A percentile compares a stretch with the other conserved stretches of the same genome.
Evolutionary conservation across 495 filamentous ascomycete genomes (phyloP).

Genomic region (Penicillium fimorum): DNA sequence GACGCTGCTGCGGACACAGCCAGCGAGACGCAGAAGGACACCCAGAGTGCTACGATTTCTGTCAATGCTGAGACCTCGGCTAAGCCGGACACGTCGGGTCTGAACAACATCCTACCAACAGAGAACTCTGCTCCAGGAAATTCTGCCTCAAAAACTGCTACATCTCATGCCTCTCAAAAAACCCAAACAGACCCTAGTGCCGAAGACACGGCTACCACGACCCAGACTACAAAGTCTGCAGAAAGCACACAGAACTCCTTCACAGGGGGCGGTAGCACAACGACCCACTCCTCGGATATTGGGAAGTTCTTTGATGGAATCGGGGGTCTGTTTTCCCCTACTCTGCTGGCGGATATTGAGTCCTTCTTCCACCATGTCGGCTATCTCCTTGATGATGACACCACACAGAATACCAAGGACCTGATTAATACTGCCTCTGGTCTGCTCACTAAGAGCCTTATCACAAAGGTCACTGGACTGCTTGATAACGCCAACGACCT

Average conservation of each 20-base stretch:
- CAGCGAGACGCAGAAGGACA: not conserved
- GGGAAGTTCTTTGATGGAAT: constrained; percentile 40
- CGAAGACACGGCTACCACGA: constrained; percentile 1
- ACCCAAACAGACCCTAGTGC: not conserved
- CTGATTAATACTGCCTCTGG: constrained; percentile 30
- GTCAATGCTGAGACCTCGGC: not conserved
- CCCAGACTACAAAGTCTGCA: not conserved
- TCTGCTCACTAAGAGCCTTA: constrained; percentile 15
- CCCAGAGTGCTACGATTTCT: not conserved
- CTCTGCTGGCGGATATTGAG: constrained; percentile 40
- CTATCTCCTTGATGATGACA: constrained; percentile 43
- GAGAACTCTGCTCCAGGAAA: not conserved
- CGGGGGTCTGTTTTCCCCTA: constrained; percentile 41
- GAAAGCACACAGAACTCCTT: not conserved
- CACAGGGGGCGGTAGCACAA: not conserved
- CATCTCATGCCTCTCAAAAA: not conserved
- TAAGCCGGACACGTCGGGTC: not conserved
- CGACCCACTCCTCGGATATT: constrained; percentile 29
- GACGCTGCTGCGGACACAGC: not conserved
- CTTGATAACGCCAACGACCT: too few species aligned
- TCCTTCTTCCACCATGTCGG: constrained; percentile 47
- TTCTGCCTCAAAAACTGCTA: not conserved
- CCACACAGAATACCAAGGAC: constrained; percentile 37
- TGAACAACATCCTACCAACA: constrained; percentile 1
- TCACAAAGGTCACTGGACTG: constrained; percentile 17